Percentiles rank a stretch among this genome's conserved stretches.
These are phyloP conservation scores for Colletotrichum sp. DNA, from an alignment of 2,329 filamentous ascomycete species.

Conservation along the genomic window DNA sequence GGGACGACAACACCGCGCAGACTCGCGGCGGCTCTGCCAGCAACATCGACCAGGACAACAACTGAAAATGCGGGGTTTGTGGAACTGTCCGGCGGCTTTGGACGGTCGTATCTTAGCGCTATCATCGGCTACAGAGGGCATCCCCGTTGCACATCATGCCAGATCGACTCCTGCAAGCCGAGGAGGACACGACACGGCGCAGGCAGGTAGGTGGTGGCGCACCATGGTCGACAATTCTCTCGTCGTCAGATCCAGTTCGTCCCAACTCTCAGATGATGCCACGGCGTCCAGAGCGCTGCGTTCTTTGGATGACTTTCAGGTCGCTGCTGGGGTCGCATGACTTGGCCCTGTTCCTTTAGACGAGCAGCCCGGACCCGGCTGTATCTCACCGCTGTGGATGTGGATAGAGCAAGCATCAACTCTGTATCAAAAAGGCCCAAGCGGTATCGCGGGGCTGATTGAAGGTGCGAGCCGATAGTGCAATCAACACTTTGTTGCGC, in stretches of 20 bases:
- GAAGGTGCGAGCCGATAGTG: neutral
- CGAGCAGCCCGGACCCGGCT: neutral
- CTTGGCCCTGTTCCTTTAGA: neutral
- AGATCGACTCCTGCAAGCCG: slow-evolving; percentile 18
- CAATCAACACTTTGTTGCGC: neutral
- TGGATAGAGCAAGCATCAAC: neutral
- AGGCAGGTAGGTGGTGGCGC: neutral
- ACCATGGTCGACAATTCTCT: neutral
- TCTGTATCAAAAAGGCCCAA: neutral
- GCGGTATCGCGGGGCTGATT: neutral
- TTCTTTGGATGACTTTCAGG: neutral
- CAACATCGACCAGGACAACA: neutral
- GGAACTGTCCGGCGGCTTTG: neutral
- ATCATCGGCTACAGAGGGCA: neutral
- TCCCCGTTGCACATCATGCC: slow-evolving; percentile 15
- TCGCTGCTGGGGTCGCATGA: neutral
- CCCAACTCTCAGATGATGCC: slow-evolving; percentile 9
- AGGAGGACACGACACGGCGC: neutral
- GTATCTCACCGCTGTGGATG: neutral
- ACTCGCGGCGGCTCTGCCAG: neutral
- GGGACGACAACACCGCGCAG: neutral
- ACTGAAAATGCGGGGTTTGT: slow-evolving; percentile 11
- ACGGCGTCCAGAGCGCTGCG: neutral
- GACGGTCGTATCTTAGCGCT: neutral
- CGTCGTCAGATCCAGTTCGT: slow-evolving; percentile 13